A percentile compares a stretch with the other conserved stretches of the same genome.
Evolutionary conservation across 164 flowering plant genomes (phyloP).

Genomic region (Stephania japonica): DNA sequence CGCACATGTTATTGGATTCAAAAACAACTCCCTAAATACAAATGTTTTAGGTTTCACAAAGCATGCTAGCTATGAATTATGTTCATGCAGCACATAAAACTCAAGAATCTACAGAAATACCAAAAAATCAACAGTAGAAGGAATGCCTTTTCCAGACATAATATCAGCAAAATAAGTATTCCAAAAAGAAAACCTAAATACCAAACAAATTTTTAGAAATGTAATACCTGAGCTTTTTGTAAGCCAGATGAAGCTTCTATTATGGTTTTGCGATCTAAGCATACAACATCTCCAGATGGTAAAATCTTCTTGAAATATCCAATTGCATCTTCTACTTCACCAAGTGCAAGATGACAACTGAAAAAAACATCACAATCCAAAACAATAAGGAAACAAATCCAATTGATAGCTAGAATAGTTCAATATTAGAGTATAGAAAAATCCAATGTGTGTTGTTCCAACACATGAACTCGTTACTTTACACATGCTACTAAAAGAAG

Average conservation of each 20-base stretch:
- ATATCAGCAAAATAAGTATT: not conserved
- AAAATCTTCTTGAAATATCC: slow-evolving; percentile 46
- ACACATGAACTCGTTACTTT: not conserved
- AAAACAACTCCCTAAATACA: not conserved
- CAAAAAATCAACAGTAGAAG: not conserved
- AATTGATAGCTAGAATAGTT: not conserved
- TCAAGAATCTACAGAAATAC: not conserved
- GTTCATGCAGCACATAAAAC: not conserved
- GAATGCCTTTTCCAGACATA: not conserved
- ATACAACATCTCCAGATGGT: slow-evolving; percentile 38
- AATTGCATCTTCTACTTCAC: slow-evolving; percentile 73
- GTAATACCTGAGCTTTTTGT: slow-evolving; percentile 68
- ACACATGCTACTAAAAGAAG: not conserved
- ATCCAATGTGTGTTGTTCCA: not conserved
- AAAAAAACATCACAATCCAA: not conserved
- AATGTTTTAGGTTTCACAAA: too few species aligned
- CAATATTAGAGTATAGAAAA: not conserved
- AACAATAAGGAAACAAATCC: slow-evolving; percentile 1
- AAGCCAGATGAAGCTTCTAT: slow-evolving; percentile 81
- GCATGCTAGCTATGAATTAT: not conserved
- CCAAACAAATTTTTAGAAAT: not conserved
- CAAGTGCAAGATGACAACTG: slow-evolving; percentile 84
- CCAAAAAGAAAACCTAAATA: not conserved
- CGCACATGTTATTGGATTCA: not conserved
- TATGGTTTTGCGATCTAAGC: slow-evolving; percentile 61